Evolutionary conservation across 768 basidiomycete genomes (phyloP).

Genomic region (Udeniomyces megalosporus): DNA sequence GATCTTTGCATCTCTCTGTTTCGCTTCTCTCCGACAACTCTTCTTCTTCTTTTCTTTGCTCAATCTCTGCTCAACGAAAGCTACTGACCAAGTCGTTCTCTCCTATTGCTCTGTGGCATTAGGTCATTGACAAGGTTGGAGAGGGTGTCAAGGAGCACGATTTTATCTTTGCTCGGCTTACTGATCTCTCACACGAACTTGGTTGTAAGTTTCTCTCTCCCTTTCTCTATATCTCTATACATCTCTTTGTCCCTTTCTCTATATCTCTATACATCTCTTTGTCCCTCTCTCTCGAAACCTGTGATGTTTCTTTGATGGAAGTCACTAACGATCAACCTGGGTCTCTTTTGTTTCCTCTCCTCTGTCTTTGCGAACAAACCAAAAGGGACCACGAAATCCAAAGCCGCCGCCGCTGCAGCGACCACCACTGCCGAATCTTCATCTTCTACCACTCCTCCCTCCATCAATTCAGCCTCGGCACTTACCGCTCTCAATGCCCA

Average conservation of each 20-base stretch:
- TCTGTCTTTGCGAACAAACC: background rate
- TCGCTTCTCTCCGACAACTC: no score
- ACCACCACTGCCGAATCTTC: background rate
- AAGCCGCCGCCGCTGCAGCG: background rate
- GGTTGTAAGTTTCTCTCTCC: conserved; percentile 47
- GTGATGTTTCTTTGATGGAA: no score
- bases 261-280: background rate
- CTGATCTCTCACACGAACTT: conserved; percentile 56
- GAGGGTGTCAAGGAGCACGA: conserved; percentile 48
- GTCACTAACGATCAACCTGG: background rate
- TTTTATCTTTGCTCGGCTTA: conserved; percentile 70
- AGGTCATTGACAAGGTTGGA: conserved; percentile 45
- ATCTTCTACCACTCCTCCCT: conserved; percentile 27
- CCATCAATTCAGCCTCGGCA: conserved; percentile 30
- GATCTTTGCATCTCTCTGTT: no score
- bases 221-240: background rate
- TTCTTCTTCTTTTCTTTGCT: no score
- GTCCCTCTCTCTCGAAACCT: no score
- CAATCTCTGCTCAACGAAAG: background rate
- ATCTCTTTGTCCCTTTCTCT: background rate
- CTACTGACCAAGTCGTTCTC: background rate
- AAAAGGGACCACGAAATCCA: no score
- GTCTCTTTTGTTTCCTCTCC: background rate
- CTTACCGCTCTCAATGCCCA: conserved; percentile 45
- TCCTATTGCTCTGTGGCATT: no score